These are phyloP conservation scores for Benincasa hispida DNA, from an alignment of 306 rosid genomes.

Conservation along the genomic window DNA sequence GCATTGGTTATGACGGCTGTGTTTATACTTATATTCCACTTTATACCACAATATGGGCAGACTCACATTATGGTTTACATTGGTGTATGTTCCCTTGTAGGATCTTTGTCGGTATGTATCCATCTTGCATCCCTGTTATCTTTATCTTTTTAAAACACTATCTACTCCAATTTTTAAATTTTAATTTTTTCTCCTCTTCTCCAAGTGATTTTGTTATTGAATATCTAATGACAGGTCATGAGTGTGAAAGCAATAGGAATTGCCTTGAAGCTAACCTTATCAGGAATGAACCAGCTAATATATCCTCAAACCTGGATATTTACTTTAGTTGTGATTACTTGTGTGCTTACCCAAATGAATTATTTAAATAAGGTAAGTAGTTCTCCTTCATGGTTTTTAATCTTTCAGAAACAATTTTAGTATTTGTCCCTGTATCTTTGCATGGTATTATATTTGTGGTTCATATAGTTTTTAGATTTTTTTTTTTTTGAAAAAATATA, in stretches of 20 bases:
- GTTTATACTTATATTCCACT: slow-evolving; percentile 64
- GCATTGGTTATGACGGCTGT: slow-evolving; percentile 60
- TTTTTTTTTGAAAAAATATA: no score
- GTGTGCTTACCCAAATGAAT: slow-evolving; percentile 98
- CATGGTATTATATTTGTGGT: neutral
- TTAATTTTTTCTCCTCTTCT: neutral
- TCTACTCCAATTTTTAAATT: neutral
- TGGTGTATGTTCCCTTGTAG: slow-evolving; percentile 98
- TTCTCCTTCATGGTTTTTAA: neutral
- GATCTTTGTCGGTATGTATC: slow-evolving; percentile 84
- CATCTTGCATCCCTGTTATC: neutral
- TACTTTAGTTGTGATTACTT: slow-evolving; percentile 58
- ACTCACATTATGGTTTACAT: slow-evolving; percentile 97
- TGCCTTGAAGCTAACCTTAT: slow-evolving; percentile 85
- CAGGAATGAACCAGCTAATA: slow-evolving; percentile 87
- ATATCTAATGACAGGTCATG: slow-evolving; percentile 58
- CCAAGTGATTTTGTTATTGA: neutral
- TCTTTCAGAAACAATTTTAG: neutral
- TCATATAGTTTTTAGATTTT: neutral
- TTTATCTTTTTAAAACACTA: slow-evolving; percentile 7
- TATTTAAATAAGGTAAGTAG: slow-evolving; percentile 77
- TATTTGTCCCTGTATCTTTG: neutral
- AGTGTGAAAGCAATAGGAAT: slow-evolving; percentile 98
- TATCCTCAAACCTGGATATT: slow-evolving; percentile 95
- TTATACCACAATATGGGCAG: slow-evolving; percentile 89